A percentile compares a stretch with the other conserved stretches of the same genome.
Evolutionary conservation across 768 basidiomycete genomes (phyloP).

Genomic region (Boletus rubroflammeus): DNA sequence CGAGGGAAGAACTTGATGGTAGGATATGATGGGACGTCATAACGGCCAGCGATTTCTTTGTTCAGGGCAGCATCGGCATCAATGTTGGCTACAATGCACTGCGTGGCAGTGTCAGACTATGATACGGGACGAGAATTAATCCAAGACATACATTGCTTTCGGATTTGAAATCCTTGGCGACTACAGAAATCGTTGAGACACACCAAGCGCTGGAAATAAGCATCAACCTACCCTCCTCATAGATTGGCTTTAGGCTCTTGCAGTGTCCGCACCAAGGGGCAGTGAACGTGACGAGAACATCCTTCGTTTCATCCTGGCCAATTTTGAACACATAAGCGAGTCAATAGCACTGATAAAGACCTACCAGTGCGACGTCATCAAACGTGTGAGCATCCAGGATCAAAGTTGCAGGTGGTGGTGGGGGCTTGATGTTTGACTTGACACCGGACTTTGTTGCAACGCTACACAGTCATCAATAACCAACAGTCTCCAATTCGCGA

Average conservation of each 20-base stretch:
- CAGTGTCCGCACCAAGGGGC: conserved; percentile 95
- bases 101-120: conserved; percentile 6
- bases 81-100: conserved; percentile 90
- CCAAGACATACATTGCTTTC: conserved; percentile 61
- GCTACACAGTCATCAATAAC: conserved; percentile 38
- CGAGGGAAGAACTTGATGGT: conserved; percentile 95
- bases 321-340: background rate
- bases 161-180: conserved; percentile 72
- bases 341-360: conserved; percentile 17
- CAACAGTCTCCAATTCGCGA: background rate
- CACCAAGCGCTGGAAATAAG: background rate
- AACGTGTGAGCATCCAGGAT: conserved; percentile 72
- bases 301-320: conserved; percentile 60
- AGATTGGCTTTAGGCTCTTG: conserved; percentile 84
- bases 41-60: conserved; percentile 62
- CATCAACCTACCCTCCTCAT: conserved; percentile 59
- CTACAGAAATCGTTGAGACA: conserved; percentile 33
- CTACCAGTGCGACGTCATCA: conserved; percentile 65
- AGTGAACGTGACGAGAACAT: conserved; percentile 83
- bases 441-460: conserved; percentile 71
- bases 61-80: conserved; percentile 86
- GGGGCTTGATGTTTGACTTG: conserved; percentile 85
- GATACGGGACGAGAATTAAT: background rate
- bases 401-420: conserved; percentile 67
- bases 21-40: conserved; percentile 79